phyloP scores from a whole-genome alignment of 2,329 filamentous ascomycete genomes.

The Moelleriella libera region DNA sequence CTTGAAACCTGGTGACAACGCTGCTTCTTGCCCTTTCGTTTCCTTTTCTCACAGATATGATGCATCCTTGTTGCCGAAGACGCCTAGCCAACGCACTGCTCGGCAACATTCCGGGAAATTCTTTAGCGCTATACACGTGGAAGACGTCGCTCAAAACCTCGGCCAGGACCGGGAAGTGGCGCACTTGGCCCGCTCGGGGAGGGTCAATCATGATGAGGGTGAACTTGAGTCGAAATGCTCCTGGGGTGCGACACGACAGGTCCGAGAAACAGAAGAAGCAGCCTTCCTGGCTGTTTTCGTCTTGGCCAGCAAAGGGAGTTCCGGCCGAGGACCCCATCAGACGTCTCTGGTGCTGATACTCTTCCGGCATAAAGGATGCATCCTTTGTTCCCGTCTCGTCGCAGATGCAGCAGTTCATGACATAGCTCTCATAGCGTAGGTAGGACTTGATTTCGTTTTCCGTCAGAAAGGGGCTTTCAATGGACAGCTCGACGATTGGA shows the following conservation, averaged over 20 bases:
- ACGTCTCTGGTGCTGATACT: slow-evolving; percentile 57
- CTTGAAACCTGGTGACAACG: slow-evolving; percentile 1
- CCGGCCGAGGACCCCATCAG: slow-evolving; percentile 71
- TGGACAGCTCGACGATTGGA: slow-evolving; percentile 61
- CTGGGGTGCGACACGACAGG: slow-evolving; percentile 64
- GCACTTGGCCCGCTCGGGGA: slow-evolving; percentile 28
- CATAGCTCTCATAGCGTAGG: slow-evolving; percentile 49
- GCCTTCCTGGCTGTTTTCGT: slow-evolving; percentile 58
- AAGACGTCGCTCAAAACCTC: slow-evolving; percentile 55
- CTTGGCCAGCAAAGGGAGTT: slow-evolving; percentile 61
- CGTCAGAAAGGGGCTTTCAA: slow-evolving; percentile 42
- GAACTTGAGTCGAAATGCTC: slow-evolving; percentile 62
- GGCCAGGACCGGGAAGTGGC: slow-evolving; percentile 34
- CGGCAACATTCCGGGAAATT: slow-evolving; percentile 73
- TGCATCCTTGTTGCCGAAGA: slow-evolving; percentile 65
- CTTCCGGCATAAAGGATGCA: slow-evolving; percentile 56
- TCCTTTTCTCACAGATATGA: slow-evolving; percentile 78
- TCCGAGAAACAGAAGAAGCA: slow-evolving; percentile 83
- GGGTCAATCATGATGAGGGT: slow-evolving; percentile 60
- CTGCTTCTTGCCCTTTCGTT: slow-evolving; percentile 33
- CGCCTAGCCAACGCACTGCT: slow-evolving; percentile 61
- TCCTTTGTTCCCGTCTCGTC: slow-evolving; percentile 54
- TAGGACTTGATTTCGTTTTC: slow-evolving; percentile 36
- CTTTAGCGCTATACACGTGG: slow-evolving; percentile 69
- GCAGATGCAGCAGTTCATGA: slow-evolving; percentile 66